Conservation (phyloP, 2,329 filamentous ascomycete species). For the Aureobasidium sp. region DNA sequence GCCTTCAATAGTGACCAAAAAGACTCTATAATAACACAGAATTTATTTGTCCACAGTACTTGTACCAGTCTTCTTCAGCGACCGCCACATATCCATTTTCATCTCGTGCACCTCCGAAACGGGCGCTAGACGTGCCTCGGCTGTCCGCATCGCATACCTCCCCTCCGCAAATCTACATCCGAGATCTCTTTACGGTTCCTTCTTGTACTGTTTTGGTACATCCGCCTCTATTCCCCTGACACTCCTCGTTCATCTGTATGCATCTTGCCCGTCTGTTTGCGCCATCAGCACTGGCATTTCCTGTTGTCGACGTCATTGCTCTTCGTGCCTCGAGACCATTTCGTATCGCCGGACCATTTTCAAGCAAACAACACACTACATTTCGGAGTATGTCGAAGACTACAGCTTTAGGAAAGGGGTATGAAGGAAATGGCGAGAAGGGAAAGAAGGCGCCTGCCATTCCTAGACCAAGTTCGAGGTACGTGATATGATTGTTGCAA, state of each 20-base stretch:
- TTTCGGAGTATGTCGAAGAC: neutral
- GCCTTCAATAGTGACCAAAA: neutral
- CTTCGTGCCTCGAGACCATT: neutral
- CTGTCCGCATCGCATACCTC: neutral
- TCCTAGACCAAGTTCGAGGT: constrained; percentile 59
- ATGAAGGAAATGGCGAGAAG: constrained; percentile 8
- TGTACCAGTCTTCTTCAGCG: neutral
- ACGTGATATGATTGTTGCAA: constrained; percentile 10
- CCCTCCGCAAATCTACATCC: neutral
- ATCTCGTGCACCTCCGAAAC: neutral
- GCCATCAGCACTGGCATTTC: neutral
- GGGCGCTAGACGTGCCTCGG: constrained; percentile 3
- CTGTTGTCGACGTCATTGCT: neutral
- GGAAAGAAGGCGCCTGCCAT: constrained; percentile 32
- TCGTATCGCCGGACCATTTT: neutral
- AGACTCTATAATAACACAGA: neutral
- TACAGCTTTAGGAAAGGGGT: neutral
- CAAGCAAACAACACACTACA: too few species aligned
- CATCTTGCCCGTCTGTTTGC: neutral
- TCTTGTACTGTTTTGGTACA: neutral
- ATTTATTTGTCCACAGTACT: too few species aligned
- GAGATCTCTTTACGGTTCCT: neutral
- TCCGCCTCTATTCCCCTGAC: neutral
- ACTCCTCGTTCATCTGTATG: neutral
- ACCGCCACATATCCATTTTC: too few species aligned